A percentile compares a stretch with the other conserved stretches of the same genome.
These are phyloP conservation scores for Cymbopogon flexuosus DNA, from an alignment of 202 grass and related monocot species.

Conservation along the genomic window DNA sequence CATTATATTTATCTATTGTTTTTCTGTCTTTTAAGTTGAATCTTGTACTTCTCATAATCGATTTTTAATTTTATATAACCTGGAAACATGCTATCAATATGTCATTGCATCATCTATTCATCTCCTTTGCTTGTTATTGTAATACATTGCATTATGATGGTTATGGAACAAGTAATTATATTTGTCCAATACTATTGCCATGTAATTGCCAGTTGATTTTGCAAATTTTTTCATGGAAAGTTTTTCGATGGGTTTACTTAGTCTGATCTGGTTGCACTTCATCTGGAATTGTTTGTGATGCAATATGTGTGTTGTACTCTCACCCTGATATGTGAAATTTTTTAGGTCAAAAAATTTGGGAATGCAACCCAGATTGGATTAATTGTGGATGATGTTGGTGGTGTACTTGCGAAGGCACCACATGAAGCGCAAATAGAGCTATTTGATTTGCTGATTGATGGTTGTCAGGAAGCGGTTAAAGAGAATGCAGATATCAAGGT, in stretches of 20 bases:
- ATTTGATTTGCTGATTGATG: slow-evolving; percentile 83
- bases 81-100: slow-evolving; percentile 8
- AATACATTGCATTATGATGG: slow-evolving; percentile 10
- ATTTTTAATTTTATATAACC: neutral
- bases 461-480: slow-evolving; percentile 84
- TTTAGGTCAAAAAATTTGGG: slow-evolving; percentile 94
- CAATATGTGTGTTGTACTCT: neutral
- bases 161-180: neutral
- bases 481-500: slow-evolving; percentile 87
- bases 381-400: slow-evolving; percentile 83
- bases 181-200: neutral
- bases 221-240: neutral
- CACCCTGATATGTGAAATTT: neutral
- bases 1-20: neutral
- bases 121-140: no score
- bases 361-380: slow-evolving; percentile 76
- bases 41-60: neutral
- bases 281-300: slow-evolving; percentile 17
- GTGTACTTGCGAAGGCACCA: slow-evolving; percentile 61
- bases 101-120: neutral
- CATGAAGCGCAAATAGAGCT: slow-evolving; percentile 75
- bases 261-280: neutral
- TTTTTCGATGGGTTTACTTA: neutral
- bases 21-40: neutral
- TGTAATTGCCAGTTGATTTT: neutral